These are phyloP conservation scores for Suillus placidus DNA, from an alignment of 768 basidiomycete species.

Conservation along the genomic window DNA sequence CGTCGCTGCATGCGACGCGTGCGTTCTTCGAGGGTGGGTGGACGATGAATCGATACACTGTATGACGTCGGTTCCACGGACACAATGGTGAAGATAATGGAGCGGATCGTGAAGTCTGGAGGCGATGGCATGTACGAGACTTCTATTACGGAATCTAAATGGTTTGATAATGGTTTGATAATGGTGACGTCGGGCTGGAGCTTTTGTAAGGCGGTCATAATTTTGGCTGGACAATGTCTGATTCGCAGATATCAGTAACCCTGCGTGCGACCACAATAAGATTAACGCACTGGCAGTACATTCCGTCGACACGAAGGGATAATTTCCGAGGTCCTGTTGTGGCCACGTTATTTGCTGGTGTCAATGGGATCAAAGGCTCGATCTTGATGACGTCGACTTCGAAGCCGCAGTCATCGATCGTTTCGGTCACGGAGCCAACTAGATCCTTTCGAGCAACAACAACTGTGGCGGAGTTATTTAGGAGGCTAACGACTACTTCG, in stretches of 20 bases:
- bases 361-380: conserved; percentile 28
- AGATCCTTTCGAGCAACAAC: conserved; percentile 40
- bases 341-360: neutral
- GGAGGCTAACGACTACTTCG: conserved; percentile 56
- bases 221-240: conserved; percentile 58
- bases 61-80: conserved; percentile 47
- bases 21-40: conserved; percentile 63
- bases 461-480: conserved; percentile 60
- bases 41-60: conserved; percentile 46
- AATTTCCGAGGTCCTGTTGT: conserved; percentile 42
- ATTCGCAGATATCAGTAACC: conserved; percentile 1
- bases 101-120: conserved; percentile 65
- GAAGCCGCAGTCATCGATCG: conserved; percentile 53
- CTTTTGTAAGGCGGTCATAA: conserved; percentile 43
- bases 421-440: conserved; percentile 38
- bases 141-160: conserved; percentile 48
- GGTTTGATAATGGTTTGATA: conserved; percentile 41
- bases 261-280: neutral
- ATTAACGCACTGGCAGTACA: conserved; percentile 58
- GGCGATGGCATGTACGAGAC: conserved; percentile 54
- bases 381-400: conserved; percentile 42
- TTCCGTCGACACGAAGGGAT: conserved; percentile 61
- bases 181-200: conserved; percentile 42
- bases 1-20: conserved; percentile 56
- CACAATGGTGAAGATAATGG: conserved; percentile 54